Conservation (phyloP, 805 yeast genomes). For the Schwanniomyces yamadae region DNA sequence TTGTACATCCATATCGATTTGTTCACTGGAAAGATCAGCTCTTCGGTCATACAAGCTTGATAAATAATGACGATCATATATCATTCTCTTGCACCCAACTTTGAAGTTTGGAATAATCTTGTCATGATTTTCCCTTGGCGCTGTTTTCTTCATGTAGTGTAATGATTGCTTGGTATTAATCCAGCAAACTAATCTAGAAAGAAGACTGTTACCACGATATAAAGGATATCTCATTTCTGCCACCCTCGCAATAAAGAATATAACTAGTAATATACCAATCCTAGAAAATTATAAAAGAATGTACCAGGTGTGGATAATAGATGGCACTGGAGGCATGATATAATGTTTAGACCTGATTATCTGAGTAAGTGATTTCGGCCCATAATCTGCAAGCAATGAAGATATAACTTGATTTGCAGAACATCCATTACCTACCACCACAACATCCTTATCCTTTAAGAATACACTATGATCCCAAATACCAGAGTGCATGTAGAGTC, state of each 20-base stretch:
- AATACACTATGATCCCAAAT: constrained; percentile 34
- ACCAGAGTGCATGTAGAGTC: constrained; percentile 42
- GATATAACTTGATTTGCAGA: constrained; percentile 44
- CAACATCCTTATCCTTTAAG: constrained; percentile 33
- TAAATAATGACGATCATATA: constrained; percentile 37
- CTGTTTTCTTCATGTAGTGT: constrained; percentile 24
- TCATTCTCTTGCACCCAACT: constrained; percentile 42
- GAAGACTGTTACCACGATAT: constrained; percentile 27
- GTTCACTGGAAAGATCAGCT: constrained; percentile 21
- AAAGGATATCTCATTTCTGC: constrained; percentile 39
- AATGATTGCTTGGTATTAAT: constrained; percentile 17
- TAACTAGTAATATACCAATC: constrained; percentile 25
- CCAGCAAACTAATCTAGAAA: constrained; percentile 27
- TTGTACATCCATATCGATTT: constrained; percentile 27
- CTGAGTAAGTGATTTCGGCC: constrained; percentile 29
- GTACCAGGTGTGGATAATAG: constrained; percentile 18
- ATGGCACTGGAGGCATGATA: constrained; percentile 39
- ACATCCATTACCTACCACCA: constrained; percentile 44
- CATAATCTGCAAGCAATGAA: constrained; percentile 27
- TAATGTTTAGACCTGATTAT: constrained; percentile 36
- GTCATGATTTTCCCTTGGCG: constrained; percentile 35
- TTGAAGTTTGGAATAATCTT: constrained; percentile 36
- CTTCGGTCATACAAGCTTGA: constrained; percentile 32
- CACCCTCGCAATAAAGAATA: constrained; percentile 24
- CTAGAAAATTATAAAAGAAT: constrained; percentile 22